Percentiles rank a stretch among this genome's conserved stretches.
These are phyloP conservation scores for Sarocladium brachiariae DNA, from an alignment of 2,329 filamentous ascomycete genomes.

Conservation along the genomic window DNA sequence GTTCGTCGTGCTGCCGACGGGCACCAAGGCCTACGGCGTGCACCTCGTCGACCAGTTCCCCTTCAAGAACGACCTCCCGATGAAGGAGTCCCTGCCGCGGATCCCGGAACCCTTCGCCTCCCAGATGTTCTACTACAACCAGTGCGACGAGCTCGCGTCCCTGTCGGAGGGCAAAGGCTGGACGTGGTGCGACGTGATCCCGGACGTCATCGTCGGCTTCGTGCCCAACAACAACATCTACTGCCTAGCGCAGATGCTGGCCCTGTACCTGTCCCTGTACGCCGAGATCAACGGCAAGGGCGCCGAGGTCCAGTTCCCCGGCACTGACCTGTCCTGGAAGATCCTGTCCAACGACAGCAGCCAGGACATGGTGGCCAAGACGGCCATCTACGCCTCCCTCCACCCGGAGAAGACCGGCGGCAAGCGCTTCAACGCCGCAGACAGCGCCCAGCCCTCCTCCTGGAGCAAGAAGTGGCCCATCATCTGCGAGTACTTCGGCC, in stretches of 20 bases:
- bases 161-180: constrained; percentile 30
- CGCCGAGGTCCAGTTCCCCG: constrained; percentile 28
- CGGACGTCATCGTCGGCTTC: constrained; percentile 36
- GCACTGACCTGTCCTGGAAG: constrained; percentile 25
- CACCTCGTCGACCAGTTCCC: constrained; percentile 23
- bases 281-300: constrained; percentile 28
- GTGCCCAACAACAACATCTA: constrained; percentile 37
- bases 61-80: constrained; percentile 25
- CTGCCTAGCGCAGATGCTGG: constrained; percentile 32
- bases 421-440: constrained; percentile 34
- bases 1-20: constrained; percentile 34
- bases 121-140: constrained; percentile 40
- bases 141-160: constrained; percentile 31
- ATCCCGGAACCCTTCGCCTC: constrained; percentile 33
- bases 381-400: constrained; percentile 33
- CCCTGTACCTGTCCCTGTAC: constrained; percentile 30
- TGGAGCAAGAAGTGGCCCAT: constrained; percentile 39
- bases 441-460: constrained; percentile 26
- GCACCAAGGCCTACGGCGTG: constrained; percentile 32
- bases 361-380: constrained; percentile 31
- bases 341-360: constrained; percentile 28
- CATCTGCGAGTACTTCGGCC: constrained; percentile 37
- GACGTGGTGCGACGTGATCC: constrained; percentile 37
- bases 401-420: constrained; percentile 30
- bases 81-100: constrained; percentile 31